Evolutionary conservation across 1,284 basidiomycete genomes (phyloP), one percentile per base, ranked within the genome.

Genomic region (Earliella scabrosa): DNA sequence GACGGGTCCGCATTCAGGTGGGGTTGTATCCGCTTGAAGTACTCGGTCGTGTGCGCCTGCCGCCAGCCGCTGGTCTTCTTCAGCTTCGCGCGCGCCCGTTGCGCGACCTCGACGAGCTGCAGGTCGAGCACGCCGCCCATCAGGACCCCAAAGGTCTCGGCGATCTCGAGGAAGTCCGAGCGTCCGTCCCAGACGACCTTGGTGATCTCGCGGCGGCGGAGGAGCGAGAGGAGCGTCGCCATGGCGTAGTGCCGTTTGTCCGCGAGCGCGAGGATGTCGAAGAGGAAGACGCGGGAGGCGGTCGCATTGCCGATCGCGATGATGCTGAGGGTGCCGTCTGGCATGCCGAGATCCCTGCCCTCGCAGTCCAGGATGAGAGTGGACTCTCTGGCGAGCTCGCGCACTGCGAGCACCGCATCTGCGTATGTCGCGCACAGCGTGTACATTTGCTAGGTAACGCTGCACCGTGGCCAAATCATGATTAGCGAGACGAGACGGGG

Each of bases 121-220:
- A 79, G 68, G 51, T 79, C 77, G 16, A 80, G 60, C 6, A 77
- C 69, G 20, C 68, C 67, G 13, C 68, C 66, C 26, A 79, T 63
- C 0, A 41, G 24, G 9, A 75, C 63, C 1, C 68, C 71, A 32
- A 73, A 74, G 1, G 62, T 57, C 11, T 63, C 54, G 3, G 34
- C 61, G 2, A 80, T 67, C 60, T 79, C 78, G 27, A 75, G 60
- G 61, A 64, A 76, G 61, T 79, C 78, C 66, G 75, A 72, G 1
- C 77, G 70, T 16, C 77, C 78, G 57, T 79, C 77, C 77, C 78
- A 79, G 51, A 77, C 75, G 52, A 80, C 57, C 64, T 80, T 79
- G 26, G 69, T 65, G 39, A 77, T 60, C 1, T 54, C 50, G 8
- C 63, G 55, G 20, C 70, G 56, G 32, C 62, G 58, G 44, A 79